These are phyloP conservation scores for Danielozyma ontarioensis DNA, from an alignment of 805 yeast genomes.

Conservation along the genomic window DNA sequence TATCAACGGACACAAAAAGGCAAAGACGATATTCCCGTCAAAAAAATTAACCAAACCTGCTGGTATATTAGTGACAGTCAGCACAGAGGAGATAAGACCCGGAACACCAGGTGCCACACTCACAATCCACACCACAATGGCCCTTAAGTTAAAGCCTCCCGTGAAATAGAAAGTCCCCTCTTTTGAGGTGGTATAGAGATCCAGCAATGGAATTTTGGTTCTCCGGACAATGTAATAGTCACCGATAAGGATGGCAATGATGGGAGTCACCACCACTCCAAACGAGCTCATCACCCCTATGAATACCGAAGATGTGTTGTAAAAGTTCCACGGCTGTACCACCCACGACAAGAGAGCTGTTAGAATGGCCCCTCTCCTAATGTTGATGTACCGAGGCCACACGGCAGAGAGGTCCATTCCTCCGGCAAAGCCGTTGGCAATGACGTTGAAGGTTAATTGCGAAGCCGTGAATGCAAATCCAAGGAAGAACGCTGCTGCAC, in stretches of 20 bases:
- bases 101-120: constrained; percentile 5
- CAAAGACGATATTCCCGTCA: constrained; percentile 3
- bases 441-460: constrained; percentile 29
- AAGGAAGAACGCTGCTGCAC: constrained; percentile 1
- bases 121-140: constrained; percentile 2
- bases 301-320: constrained; percentile 29
- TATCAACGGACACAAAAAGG: constrained; percentile 3
- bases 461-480: constrained; percentile 18
- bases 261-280: constrained; percentile 35
- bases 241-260: constrained; percentile 19
- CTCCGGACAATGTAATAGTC: constrained; percentile 1
- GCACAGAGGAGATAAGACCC: neutral
- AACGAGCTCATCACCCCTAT: constrained; percentile 29
- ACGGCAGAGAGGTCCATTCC: constrained; percentile 49
- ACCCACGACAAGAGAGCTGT: constrained; percentile 26
- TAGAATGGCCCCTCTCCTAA: constrained; percentile 39
- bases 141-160: neutral
- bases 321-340: constrained; percentile 38
- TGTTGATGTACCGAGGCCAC: constrained; percentile 39
- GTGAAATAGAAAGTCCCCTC: neutral
- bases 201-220: neutral
- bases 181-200: neutral
- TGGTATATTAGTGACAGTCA: neutral
- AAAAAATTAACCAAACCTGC: constrained; percentile 3
- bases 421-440: constrained; percentile 40